Conservation (phyloP, 1,284 basidiomycete species). For the Ceratobasidium sp. region DNA sequence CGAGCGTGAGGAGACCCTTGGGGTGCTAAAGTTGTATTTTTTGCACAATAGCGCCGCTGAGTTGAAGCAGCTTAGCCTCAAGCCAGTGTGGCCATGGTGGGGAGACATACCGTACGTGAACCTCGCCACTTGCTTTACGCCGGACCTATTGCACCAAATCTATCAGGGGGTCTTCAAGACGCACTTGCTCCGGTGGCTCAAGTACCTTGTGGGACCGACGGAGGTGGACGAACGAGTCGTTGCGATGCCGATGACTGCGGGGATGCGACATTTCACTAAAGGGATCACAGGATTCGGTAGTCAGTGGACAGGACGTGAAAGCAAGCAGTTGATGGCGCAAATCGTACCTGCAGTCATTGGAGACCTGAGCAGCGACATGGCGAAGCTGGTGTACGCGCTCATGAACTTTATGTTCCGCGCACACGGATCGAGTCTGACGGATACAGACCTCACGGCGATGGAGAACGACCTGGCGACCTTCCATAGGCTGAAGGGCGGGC, state of each 20-base stretch:
- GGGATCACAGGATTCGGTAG: not conserved
- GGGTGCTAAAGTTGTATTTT: not conserved
- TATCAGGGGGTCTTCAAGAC: slow-evolving; percentile 39
- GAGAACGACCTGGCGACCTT: not conserved
- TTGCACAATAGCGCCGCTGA: not conserved
- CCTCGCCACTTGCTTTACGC: slow-evolving; percentile 36
- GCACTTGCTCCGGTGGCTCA: not conserved
- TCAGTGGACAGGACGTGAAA: slow-evolving; percentile 1
- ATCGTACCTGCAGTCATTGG: slow-evolving; percentile 14
- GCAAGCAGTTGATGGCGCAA: slow-evolving; percentile 16
- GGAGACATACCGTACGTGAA: slow-evolving; percentile 36
- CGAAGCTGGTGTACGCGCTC: not conserved
- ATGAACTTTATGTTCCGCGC: slow-evolving; percentile 17
- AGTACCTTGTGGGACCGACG: not conserved
- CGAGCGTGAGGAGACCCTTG: slow-evolving; percentile 1
- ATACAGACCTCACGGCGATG: not conserved
- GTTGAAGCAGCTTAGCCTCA: not conserved
- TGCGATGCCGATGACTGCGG: not conserved
- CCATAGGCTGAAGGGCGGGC: not conserved
- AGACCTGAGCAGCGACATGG: not conserved
- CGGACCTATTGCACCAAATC: slow-evolving; percentile 44
- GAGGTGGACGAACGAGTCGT: not conserved
- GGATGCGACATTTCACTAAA: slow-evolving; percentile 6
- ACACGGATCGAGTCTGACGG: slow-evolving; percentile 13
- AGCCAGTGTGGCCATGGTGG: slow-evolving; percentile 33